Evolutionary conservation across 768 basidiomycete genomes (phyloP), one percentile per base, ranked within the genome.

Genomic region (Sporobolomyces phaffii): DNA sequence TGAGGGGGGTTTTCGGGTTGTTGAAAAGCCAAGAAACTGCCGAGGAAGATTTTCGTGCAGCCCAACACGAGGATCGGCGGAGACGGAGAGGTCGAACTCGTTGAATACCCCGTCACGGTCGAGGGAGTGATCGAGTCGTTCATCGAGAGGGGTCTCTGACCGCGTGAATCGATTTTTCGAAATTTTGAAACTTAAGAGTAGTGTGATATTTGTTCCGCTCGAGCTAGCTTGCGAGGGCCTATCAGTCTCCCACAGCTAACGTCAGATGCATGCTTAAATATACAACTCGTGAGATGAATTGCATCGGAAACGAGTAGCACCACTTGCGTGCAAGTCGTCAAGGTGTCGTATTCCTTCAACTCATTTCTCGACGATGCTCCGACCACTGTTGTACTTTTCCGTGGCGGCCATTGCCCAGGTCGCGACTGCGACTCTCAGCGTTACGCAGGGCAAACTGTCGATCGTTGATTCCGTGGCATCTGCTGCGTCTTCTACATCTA

Each of bases 31-130:
- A 72, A 72, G 51, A 72, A 72, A 58, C 59, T 91, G 86, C 87
- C 90, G 22, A 84, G 90, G 64, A 91, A 90, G 77, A 82, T 90
- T 22, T 87, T 91, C 77, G 85, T 89, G 5, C 90, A 79, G 77
- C 87, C 89, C 4, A 91, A 87, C 73, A 89, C 89, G 18, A 79
- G 85, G 22, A 24, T 49, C 52, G 26, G 28, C 52, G 82, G 82
- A 58, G 79, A 84, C 69, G 85, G 80, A 31, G 84, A 89, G 72
- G 87, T 89, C 31, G 79, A 84, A 59, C 78, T 93, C 65, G 88
- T 85, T 76, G 89, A 91, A 73, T 65, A 65, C 75, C 84, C 87
- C 13, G 78, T 88, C 61, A 89, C 86, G 0, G 74, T 83, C 2
- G 85, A 82, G 26, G 91, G 90, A 36, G 81, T 85, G 38, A 88